Evolutionary conservation across 441 rosid species (phyloP).

Genomic region (Eruca vesicaria): DNA sequence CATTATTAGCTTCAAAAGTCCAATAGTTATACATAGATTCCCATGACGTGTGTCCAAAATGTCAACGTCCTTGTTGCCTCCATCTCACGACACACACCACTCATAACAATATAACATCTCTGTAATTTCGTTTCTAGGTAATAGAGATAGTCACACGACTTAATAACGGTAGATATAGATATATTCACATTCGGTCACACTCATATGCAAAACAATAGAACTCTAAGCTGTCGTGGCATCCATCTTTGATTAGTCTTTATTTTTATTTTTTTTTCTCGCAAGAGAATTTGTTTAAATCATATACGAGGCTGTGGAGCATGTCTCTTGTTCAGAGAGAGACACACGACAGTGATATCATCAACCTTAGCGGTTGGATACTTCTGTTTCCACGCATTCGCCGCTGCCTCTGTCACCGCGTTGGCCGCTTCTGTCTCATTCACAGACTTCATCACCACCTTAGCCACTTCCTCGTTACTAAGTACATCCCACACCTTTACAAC

Average conservation of each 20-base stretch:
- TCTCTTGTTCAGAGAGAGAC: slow-evolving; percentile 57
- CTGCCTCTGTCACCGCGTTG: slow-evolving; percentile 66
- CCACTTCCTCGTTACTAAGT: slow-evolving; percentile 68
- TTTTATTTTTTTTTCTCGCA: background rate
- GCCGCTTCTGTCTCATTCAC: slow-evolving; percentile 50
- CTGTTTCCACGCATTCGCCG: slow-evolving; percentile 56
- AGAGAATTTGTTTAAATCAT: slow-evolving; percentile 7
- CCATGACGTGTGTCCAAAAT: slow-evolving; percentile 14
- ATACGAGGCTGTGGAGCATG: slow-evolving; percentile 8
- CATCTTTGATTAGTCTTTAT: background rate
- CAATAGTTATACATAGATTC: background rate
- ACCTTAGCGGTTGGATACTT: slow-evolving; percentile 56
- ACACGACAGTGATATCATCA: slow-evolving; percentile 69
- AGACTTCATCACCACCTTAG: slow-evolving; percentile 47
- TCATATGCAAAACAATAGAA: background rate
- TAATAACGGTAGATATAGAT: background rate
- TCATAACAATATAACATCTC: background rate
- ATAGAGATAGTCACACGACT: background rate
- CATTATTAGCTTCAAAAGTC: background rate
- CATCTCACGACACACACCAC: slow-evolving; percentile 20
- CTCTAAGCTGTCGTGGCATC: slow-evolving; percentile 14
- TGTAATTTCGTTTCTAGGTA: background rate
- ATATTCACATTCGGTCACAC: background rate
- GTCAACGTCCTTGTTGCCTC: slow-evolving; percentile 13
- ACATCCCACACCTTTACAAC: slow-evolving; percentile 76